A percentile compares a stretch with the other conserved stretches of the same genome.
Conservation (phyloP, 2,329 filamentous ascomycete species). For the Aspergillus chevalieri region DNA sequence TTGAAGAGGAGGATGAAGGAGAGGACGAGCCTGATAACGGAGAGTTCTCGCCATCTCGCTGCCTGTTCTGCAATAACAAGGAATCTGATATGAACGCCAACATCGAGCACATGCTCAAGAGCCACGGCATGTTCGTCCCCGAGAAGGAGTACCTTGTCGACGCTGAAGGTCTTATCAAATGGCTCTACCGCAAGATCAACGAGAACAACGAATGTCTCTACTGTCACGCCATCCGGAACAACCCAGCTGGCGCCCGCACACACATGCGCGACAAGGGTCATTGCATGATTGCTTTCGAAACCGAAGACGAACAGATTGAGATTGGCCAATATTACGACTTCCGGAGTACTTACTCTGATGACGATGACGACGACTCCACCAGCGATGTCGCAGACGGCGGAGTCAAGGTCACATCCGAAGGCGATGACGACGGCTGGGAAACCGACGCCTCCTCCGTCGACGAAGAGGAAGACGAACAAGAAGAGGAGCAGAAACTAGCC, state of each 20-base stretch:
- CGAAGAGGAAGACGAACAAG: conserved; percentile 68
- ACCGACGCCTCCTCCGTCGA: conserved; percentile 89
- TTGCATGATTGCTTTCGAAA: conserved; percentile 90
- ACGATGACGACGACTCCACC: conserved; percentile 48
- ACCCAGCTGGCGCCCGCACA: conserved; percentile 74
- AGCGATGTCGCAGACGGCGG: conserved; percentile 43
- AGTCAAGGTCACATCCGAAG: conserved; percentile 56
- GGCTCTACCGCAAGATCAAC: conserved; percentile 73
- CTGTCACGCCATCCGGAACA: conserved; percentile 77
- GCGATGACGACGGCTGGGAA: conserved; percentile 81
- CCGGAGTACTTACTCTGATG: conserved; percentile 87
- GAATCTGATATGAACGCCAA: conserved; percentile 72
- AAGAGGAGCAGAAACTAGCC: conserved; percentile 70
- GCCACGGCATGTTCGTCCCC: conserved; percentile 93
- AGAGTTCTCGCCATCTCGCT: conserved; percentile 51
- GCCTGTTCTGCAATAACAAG: conserved; percentile 87
- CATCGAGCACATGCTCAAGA: conserved; percentile 80
- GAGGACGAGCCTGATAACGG: conserved; percentile 39
- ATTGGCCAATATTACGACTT: conserved; percentile 98
- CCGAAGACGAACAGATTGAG: conserved; percentile 83
- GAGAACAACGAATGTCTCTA: conserved; percentile 78
- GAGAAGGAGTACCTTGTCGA: conserved; percentile 80
- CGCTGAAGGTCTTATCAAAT: conserved; percentile 70
- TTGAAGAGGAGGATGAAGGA: conserved; percentile 49
- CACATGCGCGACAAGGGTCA: conserved; percentile 97